Conservation (phyloP, 2,329 filamentous ascomycete species). For the Colletotrichum liriopes region DNA sequence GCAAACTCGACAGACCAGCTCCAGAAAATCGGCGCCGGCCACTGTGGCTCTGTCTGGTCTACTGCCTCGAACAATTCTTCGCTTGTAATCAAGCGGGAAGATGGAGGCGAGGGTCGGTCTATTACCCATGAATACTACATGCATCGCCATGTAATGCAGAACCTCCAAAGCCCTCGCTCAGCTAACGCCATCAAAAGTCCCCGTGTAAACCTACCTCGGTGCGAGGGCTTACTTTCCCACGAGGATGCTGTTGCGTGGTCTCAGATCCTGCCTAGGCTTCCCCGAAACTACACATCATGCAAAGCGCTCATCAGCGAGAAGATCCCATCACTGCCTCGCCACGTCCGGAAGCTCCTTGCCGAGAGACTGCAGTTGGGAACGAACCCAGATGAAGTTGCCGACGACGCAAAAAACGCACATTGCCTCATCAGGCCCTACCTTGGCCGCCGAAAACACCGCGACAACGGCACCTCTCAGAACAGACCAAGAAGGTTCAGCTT, state of each 20-base stretch:
- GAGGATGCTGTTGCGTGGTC: slow-evolving; percentile 35
- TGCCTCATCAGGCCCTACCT: slow-evolving; percentile 67
- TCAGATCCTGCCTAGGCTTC: slow-evolving; percentile 45
- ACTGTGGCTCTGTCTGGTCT: slow-evolving; percentile 37
- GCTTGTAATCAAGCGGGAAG: slow-evolving; percentile 43
- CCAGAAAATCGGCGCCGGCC: slow-evolving; percentile 21
- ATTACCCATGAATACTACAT: slow-evolving; percentile 43
- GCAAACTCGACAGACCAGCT: background rate
- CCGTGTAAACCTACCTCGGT: slow-evolving; percentile 12
- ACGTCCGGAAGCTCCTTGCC: slow-evolving; percentile 43
- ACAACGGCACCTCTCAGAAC: background rate
- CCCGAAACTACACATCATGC: slow-evolving; percentile 44
- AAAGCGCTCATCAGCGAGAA: slow-evolving; percentile 51
- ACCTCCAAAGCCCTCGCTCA: background rate
- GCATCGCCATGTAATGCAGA: slow-evolving; percentile 23
- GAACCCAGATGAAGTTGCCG: slow-evolving; percentile 11
- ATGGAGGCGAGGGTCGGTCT: slow-evolving; percentile 39
- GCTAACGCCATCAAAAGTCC: background rate
- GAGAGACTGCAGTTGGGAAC: slow-evolving; percentile 41
- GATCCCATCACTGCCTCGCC: slow-evolving; percentile 45
- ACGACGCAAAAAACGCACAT: slow-evolving; percentile 55
- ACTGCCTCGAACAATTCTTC: background rate
- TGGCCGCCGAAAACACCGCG: slow-evolving; percentile 52
- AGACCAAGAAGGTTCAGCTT: slow-evolving; percentile 19
- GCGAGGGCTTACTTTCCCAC: slow-evolving; percentile 2